These are phyloP conservation scores for Aspergillus flavus DNA, from an alignment of 2,329 filamentous ascomycete genomes.

Conservation along the genomic window DNA sequence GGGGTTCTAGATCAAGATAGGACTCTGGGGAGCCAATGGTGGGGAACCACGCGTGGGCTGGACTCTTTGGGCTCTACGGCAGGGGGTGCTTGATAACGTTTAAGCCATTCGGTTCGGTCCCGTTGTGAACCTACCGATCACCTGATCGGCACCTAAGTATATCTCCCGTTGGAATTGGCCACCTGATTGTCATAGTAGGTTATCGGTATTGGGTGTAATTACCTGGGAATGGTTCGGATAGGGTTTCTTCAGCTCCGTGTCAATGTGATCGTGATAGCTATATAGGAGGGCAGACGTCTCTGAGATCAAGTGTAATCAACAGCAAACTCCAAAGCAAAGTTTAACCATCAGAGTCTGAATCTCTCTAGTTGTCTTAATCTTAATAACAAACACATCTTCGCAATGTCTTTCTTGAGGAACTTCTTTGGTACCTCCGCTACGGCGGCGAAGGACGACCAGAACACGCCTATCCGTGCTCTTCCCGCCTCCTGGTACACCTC, in stretches of 20 bases:
- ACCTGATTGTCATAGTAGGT: background rate
- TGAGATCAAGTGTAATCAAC: background rate
- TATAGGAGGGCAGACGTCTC: background rate
- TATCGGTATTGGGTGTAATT: background rate
- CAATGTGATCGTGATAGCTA: background rate
- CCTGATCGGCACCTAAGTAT: background rate
- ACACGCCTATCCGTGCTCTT: constrained; percentile 45
- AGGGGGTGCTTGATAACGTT: background rate
- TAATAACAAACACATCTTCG: constrained; percentile 4
- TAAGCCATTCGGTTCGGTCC: background rate
- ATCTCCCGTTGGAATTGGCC: background rate
- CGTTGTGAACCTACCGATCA: background rate
- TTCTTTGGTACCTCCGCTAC: constrained; percentile 30
- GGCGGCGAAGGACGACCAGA: constrained; percentile 3
- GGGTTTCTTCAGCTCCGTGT: background rate
- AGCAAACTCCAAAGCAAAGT: background rate
- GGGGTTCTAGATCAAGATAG: background rate
- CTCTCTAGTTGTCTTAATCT: background rate
- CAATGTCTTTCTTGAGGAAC: constrained; percentile 33
- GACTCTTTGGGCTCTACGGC: background rate
- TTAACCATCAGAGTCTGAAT: background rate
- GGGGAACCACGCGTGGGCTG: background rate
- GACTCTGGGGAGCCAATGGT: background rate
- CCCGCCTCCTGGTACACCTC: constrained; percentile 55
- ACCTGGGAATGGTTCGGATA: background rate